Percentiles rank a stretch among this genome's conserved stretches.
Conservation (phyloP, 208 protist genomes). For the Novymonas esmeraldas region DNA sequence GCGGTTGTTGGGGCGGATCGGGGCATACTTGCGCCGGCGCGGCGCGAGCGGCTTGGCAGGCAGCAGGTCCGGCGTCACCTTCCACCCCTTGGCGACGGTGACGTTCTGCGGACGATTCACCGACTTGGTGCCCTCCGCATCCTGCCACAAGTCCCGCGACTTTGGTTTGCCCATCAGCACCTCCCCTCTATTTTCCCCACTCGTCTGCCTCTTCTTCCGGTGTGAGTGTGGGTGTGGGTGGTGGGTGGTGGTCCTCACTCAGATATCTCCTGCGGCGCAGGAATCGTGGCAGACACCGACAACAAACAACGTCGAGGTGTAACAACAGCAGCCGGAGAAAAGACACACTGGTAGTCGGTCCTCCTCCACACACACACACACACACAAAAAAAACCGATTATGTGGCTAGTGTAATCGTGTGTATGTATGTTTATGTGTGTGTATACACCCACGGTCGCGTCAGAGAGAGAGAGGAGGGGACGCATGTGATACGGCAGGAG, state of each 20-base stretch:
- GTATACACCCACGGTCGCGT: too few species aligned
- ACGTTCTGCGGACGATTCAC: conserved; percentile 61
- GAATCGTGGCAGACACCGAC: too few species aligned
- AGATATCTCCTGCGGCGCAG: too few species aligned
- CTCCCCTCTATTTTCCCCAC: neutral
- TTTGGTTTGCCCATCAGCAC: conserved; percentile 24
- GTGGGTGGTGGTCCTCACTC: too few species aligned
- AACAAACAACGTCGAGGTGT: too few species aligned
- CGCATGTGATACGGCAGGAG: neutral
- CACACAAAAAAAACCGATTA: too few species aligned
- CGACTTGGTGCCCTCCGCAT: conserved; percentile 41
- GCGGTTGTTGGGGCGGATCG: conserved; percentile 80
- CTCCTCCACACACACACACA: neutral
- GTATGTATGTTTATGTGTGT: neutral
- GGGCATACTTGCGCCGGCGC: conserved; percentile 77
- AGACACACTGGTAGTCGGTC: neutral
- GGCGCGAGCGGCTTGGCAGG: conserved; percentile 59
- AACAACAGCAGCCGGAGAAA: neutral
- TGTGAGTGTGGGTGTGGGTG: neutral
- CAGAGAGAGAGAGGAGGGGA: neutral
- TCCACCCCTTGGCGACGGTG: conserved; percentile 54
- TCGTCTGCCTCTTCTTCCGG: neutral
- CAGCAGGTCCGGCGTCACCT: conserved; percentile 61
- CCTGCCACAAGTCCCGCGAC: conserved; percentile 70
- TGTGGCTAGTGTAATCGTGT: neutral